Percentiles rank a stretch among this genome's conserved stretches.
Evolutionary conservation across 257 asterid species (phyloP).

Genomic region (Paulownia fortunei): DNA sequence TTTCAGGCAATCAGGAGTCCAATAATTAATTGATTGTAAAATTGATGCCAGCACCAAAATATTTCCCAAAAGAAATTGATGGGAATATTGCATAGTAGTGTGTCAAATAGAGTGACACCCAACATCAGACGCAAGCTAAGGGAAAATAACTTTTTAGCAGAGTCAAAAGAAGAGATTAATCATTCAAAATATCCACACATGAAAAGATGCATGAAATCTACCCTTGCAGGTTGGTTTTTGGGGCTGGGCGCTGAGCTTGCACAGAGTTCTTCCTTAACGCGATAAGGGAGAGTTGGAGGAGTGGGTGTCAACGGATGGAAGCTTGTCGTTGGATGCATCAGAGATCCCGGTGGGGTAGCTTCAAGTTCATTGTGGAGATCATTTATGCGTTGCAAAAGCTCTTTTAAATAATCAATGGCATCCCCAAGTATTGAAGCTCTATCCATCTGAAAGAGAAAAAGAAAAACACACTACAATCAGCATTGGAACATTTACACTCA

Average conservation of each 20-base stretch:
- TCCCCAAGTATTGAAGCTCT: slow-evolving; percentile 93
- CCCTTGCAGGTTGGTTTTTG: slow-evolving; percentile 89
- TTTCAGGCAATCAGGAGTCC: not conserved
- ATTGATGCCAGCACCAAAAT: not conserved
- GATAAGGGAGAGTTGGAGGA: slow-evolving; percentile 61
- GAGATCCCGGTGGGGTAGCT: slow-evolving; percentile 62
- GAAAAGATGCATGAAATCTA: slow-evolving; percentile 16
- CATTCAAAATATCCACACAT: not conserved
- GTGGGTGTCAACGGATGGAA: slow-evolving; percentile 83
- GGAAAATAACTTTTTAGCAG: not conserved
- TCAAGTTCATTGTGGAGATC: slow-evolving; percentile 88
- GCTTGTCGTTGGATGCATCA: slow-evolving; percentile 59
- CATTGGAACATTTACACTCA: not conserved
- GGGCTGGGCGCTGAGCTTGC: slow-evolving; percentile 81
- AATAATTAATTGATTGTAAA: not conserved
- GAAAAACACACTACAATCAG: slow-evolving; percentile 13
- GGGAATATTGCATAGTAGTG: not conserved
- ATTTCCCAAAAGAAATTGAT: slow-evolving; percentile 3
- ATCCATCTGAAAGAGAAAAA: slow-evolving; percentile 64
- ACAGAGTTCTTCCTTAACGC: slow-evolving; percentile 75
- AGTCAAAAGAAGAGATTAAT: not conserved
- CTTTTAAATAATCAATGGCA: slow-evolving; percentile 88
- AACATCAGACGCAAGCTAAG: slow-evolving; percentile 1
- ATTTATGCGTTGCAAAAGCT: slow-evolving; percentile 80
- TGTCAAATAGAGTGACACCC: not conserved